These are phyloP conservation scores for Penicillium fimorum DNA, from an alignment of 495 filamentous ascomycete genomes.

Conservation along the genomic window DNA sequence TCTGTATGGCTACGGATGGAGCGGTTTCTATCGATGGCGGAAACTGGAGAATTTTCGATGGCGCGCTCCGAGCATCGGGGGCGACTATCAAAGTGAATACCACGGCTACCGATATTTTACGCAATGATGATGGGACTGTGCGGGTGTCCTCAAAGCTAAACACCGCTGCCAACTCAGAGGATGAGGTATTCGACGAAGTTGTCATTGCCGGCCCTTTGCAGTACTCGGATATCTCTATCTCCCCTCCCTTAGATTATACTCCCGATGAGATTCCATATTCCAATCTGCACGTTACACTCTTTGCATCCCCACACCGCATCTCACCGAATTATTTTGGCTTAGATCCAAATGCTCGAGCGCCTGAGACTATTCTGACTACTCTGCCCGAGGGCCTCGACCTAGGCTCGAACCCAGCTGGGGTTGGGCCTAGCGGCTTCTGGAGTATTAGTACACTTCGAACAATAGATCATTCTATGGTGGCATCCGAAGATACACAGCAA, in stretches of 20 bases:
- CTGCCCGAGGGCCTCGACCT: constrained; percentile 57
- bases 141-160: constrained; percentile 44
- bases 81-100: constrained; percentile 67
- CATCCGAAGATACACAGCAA: constrained; percentile 27
- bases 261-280: constrained; percentile 81
- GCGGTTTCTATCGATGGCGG: constrained; percentile 78
- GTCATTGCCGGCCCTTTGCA: constrained; percentile 78
- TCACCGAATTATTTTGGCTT: constrained; percentile 71
- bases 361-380: constrained; percentile 79
- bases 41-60: constrained; percentile 92
- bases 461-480: constrained; percentile 55
- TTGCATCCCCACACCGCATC: constrained; percentile 70
- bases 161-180: constrained; percentile 18
- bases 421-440: constrained; percentile 75
- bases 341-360: constrained; percentile 51
- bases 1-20: constrained; percentile 87
- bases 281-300: constrained; percentile 80
- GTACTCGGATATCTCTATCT: constrained; percentile 63
- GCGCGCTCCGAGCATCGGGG: constrained; percentile 66
- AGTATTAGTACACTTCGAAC: constrained; percentile 75
- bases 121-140: constrained; percentile 49
- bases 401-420: constrained; percentile 51
- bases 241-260: constrained; percentile 48
- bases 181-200: constrained; percentile 67
- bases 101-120: constrained; percentile 59